Evolutionary conservation across 1,284 basidiomycete species (phyloP), one percentile per base, ranked within the genome.

Genomic region (Volvariella surrecta): DNA sequence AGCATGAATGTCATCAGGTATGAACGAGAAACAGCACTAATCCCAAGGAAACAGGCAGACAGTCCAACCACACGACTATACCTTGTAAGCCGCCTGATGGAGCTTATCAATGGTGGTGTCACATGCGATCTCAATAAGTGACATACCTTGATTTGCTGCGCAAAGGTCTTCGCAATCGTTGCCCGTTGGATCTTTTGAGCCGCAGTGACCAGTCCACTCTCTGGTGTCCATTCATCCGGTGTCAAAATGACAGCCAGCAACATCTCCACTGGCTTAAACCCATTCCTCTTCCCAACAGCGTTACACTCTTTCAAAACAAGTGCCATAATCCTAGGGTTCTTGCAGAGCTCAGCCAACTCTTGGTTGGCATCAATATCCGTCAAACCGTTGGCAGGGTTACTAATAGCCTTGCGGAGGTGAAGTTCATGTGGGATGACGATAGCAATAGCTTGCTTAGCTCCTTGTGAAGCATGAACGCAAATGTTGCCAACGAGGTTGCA

Each of bases 151-250:
- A 93, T 86, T 61, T 86, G 71, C 43, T 64, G 60, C 49, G 70
- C 70, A 58, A 84, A 93, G 54, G 67, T 66, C 61, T 84, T 74
- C 50, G 78, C 74, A 55, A 93, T 78, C 63, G 70, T 77, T 62
- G 73, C 76, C 51, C 91, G 67, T 69, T 92, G 88, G 40, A 94
- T 74, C 76, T 94, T 94, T 73, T 94, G 91, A 32, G 91, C 91
- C 22, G 92, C 88, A 0, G 91, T 95, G 31, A 93, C 77, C 42
- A 92, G 71, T 40, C 89, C 91, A 50, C 66, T 88, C 71, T 92
- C 83, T 0, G 91, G 88, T 15, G 89, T 93, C 92, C 92, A 95
- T 66, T 95, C 91, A 10, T 92, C 88, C 4, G 80, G 59, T 2
- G 86, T 83, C 53, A 96, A 64, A 21, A 96, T 72, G 21, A 95